Percentiles rank a stretch among this genome's conserved stretches.
Conservation (phyloP, 1,284 basidiomycete species). For the Ustilago loliicola region DNA sequence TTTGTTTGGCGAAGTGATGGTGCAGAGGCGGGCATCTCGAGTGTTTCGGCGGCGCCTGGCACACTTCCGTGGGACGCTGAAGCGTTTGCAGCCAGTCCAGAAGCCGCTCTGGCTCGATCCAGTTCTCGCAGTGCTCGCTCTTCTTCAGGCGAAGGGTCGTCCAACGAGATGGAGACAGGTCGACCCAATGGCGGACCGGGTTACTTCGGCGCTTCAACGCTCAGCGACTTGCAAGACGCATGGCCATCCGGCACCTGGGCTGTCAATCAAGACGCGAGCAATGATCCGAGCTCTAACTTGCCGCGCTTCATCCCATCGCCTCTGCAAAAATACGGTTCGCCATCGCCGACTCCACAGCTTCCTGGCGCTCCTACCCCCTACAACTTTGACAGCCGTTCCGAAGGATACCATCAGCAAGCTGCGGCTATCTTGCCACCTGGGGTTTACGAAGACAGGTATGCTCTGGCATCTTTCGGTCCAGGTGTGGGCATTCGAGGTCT, state of each 20-base stretch:
- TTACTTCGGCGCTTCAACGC: constrained; percentile 44
- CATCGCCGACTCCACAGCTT: constrained; percentile 29
- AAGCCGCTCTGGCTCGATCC: constrained; percentile 20
- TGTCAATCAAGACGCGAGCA: constrained; percentile 39
- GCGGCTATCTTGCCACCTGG: constrained; percentile 52
- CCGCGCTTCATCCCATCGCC: constrained; percentile 51
- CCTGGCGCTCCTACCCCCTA: constrained; percentile 25
- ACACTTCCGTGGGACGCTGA: constrained; percentile 43
- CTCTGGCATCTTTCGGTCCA: constrained; percentile 56
- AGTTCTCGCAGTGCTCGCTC: constrained; percentile 32
- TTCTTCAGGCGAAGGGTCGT: constrained; percentile 36
- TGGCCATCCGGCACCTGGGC: constrained; percentile 52
- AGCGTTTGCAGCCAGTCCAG: constrained; percentile 44
- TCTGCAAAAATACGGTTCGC: constrained; percentile 38
- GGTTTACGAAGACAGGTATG: constrained; percentile 53
- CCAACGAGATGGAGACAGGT: constrained; percentile 37
- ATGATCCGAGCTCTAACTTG: constrained; percentile 25
- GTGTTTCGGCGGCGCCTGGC: constrained; percentile 23
- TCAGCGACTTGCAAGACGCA: constrained; percentile 50
- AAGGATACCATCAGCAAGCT: constrained; percentile 19
- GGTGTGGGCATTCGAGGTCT: constrained; percentile 56
- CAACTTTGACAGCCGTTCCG: constrained; percentile 34
- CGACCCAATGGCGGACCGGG: constrained; percentile 8
- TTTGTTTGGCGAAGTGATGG: constrained; percentile 59
- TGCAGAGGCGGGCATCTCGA: constrained; percentile 37